These are phyloP conservation scores for Secale cereale DNA, from an alignment of 176 grass and related monocot genomes.

Conservation along the genomic window DNA sequence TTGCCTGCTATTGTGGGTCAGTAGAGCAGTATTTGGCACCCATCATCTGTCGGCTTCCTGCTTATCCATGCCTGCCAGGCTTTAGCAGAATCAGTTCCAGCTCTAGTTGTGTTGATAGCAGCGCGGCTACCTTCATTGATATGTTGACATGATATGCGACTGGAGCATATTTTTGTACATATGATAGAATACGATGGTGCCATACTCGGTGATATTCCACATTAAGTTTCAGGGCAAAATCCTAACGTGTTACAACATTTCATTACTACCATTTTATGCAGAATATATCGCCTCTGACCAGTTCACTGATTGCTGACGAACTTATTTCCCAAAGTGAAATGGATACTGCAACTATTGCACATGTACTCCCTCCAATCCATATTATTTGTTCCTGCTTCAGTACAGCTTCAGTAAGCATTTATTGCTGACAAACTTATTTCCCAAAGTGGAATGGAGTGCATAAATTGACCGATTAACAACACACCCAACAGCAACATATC, in stretches of 20 bases:
- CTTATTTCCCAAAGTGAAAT: background rate
- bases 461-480: background rate
- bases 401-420: too few relatives aligned
- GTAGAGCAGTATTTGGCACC: too few relatives aligned
- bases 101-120: background rate
- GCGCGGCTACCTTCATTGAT: background rate
- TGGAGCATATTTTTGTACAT: constrained; percentile 2
- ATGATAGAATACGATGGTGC: background rate
- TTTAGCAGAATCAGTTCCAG: background rate
- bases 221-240: background rate
- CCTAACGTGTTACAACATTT: background rate
- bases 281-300: background rate
- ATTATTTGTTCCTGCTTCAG: too few relatives aligned
- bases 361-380: background rate
- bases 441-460: too few relatives aligned
- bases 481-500: background rate
- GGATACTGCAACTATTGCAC: background rate
- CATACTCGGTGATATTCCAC: background rate
- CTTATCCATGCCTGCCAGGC: background rate
- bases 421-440: too few relatives aligned
- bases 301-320: background rate
- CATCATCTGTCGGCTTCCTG: background rate
- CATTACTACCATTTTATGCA: background rate
- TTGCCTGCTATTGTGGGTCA: too few relatives aligned
- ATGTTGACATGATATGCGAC: background rate